These are phyloP conservation scores for Colletotrichum liriopes DNA, from an alignment of 2,329 filamentous ascomycete species.

Conservation along the genomic window DNA sequence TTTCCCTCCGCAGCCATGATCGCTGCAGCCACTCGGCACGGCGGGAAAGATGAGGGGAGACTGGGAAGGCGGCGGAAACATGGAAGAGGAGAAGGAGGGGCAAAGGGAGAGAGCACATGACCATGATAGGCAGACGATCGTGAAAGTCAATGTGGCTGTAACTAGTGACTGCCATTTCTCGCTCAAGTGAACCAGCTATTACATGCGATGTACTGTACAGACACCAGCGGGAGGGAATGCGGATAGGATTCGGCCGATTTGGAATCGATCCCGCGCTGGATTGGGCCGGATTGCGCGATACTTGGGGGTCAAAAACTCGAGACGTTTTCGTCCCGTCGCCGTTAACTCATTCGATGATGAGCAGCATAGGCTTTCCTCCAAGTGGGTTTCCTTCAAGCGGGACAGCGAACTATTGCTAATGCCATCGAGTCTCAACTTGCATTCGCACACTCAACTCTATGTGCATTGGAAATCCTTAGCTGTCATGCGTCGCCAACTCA, in stretches of 20 bases:
- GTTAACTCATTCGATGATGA: background rate
- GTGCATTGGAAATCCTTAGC: too few species aligned
- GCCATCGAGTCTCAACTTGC: too few species aligned
- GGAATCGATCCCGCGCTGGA: background rate
- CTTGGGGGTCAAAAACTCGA: background rate
- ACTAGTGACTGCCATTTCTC: background rate
- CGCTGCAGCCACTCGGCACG: constrained; percentile 15
- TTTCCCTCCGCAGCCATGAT: constrained; percentile 10
- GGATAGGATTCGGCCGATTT: background rate
- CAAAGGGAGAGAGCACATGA: background rate
- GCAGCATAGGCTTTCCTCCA: too few species aligned
- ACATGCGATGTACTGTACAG: background rate
- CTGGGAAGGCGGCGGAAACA: constrained; percentile 2
- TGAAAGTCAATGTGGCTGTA: background rate
- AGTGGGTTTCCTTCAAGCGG: too few species aligned
- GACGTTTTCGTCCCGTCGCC: constrained; percentile 10
- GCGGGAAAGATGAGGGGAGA: background rate
- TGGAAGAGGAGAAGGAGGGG: background rate
- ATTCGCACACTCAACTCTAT: too few species aligned
- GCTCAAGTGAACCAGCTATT: background rate
- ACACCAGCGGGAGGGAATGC: background rate
- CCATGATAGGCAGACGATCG: background rate
- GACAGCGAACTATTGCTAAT: too few species aligned
- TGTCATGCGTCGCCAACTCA: too few species aligned
- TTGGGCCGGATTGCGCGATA: background rate